Evolutionary conservation across 768 basidiomycete species (phyloP).

Genomic region (Mycena vitilis): DNA sequence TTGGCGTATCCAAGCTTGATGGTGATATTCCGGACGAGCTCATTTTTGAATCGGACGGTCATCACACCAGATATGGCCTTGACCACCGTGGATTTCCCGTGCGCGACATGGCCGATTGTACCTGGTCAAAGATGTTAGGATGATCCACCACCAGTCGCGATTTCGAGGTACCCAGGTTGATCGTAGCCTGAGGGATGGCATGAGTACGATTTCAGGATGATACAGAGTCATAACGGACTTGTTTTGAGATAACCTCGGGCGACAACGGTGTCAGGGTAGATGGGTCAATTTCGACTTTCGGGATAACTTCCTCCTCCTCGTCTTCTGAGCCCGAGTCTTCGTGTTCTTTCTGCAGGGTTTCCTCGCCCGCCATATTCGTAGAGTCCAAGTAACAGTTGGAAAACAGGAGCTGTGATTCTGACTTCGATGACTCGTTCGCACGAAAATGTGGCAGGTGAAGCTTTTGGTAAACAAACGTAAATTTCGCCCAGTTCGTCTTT

Average conservation of each 20-base stretch:
- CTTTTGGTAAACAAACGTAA: background rate
- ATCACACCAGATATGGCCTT: slow-evolving; percentile 99
- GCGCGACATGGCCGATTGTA: slow-evolving; percentile 99
- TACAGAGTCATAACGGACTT: slow-evolving; percentile 61
- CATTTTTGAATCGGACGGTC: slow-evolving; percentile 99
- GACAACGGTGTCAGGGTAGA: slow-evolving; percentile 88
- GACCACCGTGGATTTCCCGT: slow-evolving; percentile 96
- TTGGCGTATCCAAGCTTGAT: slow-evolving; percentile 99
- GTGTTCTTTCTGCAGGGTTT: slow-evolving; percentile 70
- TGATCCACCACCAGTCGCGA: slow-evolving; percentile 24
- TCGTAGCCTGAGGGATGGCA: slow-evolving; percentile 78
- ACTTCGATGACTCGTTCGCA: background rate
- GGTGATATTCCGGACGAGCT: slow-evolving; percentile 98
- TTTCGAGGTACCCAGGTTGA: slow-evolving; percentile 78
- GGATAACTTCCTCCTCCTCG: slow-evolving; percentile 69
- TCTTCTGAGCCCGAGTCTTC: slow-evolving; percentile 79
- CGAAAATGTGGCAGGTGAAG: slow-evolving; percentile 7
- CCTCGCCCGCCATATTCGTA: slow-evolving; percentile 72
- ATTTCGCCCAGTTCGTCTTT: background rate
- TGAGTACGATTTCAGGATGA: background rate
- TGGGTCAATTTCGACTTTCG: slow-evolving; percentile 81
- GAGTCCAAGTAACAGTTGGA: slow-evolving; percentile 1
- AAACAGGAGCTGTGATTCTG: background rate
- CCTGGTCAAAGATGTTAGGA: slow-evolving; percentile 56
- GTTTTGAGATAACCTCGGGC: slow-evolving; percentile 91